phyloP scores from a whole-genome alignment of 1,284 basidiomycete species.

The Anthracocystis walkeri region DNA sequence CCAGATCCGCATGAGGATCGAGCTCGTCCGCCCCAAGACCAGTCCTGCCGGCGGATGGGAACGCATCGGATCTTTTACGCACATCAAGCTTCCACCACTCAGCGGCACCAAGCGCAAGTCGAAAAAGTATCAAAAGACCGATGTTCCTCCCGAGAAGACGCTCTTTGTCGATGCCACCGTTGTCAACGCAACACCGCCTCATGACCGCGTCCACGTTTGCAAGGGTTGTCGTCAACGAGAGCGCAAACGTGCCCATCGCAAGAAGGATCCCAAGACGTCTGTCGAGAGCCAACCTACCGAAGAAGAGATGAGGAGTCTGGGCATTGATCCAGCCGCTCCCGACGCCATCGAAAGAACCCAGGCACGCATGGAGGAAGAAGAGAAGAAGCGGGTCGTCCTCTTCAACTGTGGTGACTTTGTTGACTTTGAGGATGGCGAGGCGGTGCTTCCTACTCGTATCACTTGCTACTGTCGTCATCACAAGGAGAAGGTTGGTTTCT shows the following conservation, averaged over 20 bases:
- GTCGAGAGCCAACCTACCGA: conserved; percentile 45
- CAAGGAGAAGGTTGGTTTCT: conserved; percentile 94
- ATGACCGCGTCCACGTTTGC: conserved; percentile 81
- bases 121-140: conserved; percentile 76
- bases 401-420: conserved; percentile 96
- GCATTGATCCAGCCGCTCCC: conserved; percentile 56
- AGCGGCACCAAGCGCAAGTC: conserved; percentile 73
- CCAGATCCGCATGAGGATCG: conserved; percentile 71
- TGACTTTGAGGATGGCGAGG: conserved; percentile 88
- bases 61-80: conserved; percentile 65
- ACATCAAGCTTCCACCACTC: conserved; percentile 68
- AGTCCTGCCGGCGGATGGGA: conserved; percentile 53
- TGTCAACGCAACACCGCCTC: conserved; percentile 76
- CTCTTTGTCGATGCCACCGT: conserved; percentile 67
- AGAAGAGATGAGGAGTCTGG: conserved; percentile 64
- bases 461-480: conserved; percentile 99
- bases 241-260: conserved; percentile 64
- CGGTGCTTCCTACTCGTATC: conserved; percentile 89
- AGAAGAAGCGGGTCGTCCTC: conserved; percentile 67
- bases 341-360: conserved; percentile 56
- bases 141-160: conserved; percentile 65
- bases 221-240: conserved; percentile 77
- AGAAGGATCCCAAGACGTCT: conserved; percentile 57
- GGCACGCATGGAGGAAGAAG: conserved; percentile 62
- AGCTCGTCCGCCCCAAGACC: conserved; percentile 58